Evolutionary conservation across 768 basidiomycete genomes (phyloP), one percentile per base, ranked within the genome.

Genomic region (Kwoniella bestiolae): DNA sequence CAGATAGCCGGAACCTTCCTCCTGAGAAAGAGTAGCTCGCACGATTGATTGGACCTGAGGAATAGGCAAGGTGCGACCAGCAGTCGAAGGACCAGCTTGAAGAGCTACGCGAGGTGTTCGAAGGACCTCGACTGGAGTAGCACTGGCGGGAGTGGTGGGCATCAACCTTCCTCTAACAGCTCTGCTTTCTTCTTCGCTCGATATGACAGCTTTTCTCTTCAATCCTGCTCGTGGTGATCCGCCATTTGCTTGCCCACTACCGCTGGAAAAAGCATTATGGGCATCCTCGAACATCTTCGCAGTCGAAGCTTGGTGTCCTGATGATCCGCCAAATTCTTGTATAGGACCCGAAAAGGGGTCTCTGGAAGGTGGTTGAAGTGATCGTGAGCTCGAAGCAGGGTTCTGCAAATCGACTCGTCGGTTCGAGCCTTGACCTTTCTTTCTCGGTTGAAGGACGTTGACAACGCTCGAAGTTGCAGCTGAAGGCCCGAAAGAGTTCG

Each of bases 11-110:
- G 41, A 28, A 8, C 63, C 68, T 34, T 53, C 58, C 3, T 88
- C 87, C 29, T 83, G 85, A 4, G 51, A 56, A 1, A 87, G 88
- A 9, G 91, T 88, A n/a, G 90, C 83, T 51, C 83, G 85, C 38
- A 91, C 65, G 60, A 85, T 85, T 0, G 87, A 89, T 76, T 91
- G 79, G 50, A 91, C 73, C 3, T 87, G 81, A 4, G 88, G 89
- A 1, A 86, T 80, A 1, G 86, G 86, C 57, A 91, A 74, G 5
- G 80, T n/a, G 45, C 46, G 9, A 8, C 56, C 21, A 5, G 50
- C 23, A 32, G 53, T 21, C 31, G 57, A n/a, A 18, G 66, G 38
- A 73, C 21, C 82, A 76, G 14, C 77, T 11, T 47, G 8, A 46
- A 62, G 60, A 51, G 73, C 18, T 3, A 66, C 41, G 45, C 71